Evolutionary conservation across 306 rosid species (phyloP).

Genomic region (Abrus precatorius): DNA sequence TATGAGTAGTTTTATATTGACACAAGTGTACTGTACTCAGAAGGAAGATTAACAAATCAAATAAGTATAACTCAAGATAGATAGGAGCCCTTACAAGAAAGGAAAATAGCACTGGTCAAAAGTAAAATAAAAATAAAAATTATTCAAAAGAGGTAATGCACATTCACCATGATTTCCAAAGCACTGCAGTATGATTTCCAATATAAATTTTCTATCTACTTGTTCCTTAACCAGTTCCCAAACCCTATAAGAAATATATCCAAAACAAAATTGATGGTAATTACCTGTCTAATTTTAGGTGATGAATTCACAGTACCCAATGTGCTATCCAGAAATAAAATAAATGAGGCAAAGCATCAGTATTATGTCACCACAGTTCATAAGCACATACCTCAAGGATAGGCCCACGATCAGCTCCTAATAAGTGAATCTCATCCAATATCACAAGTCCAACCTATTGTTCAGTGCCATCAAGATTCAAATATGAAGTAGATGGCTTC

Average conservation of each 20-base stretch:
- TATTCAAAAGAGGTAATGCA: too few relatives aligned
- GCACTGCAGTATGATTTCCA: too few relatives aligned
- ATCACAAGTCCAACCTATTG: slow-evolving; percentile 92
- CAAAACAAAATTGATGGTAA: background rate
- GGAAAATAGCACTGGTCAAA: too few relatives aligned
- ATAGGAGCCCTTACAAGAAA: background rate
- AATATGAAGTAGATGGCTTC: slow-evolving; percentile 42
- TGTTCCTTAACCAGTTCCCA: too few relatives aligned
- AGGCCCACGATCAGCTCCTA: slow-evolving; percentile 99
- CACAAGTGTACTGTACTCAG: background rate
- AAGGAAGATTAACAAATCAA: slow-evolving; percentile 5
- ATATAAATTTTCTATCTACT: too few relatives aligned
- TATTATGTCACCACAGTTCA: slow-evolving; percentile 27
- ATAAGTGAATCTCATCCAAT: slow-evolving; percentile 94
- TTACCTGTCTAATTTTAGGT: background rate
- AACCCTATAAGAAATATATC: background rate
- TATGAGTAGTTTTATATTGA: background rate
- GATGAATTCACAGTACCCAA: background rate
- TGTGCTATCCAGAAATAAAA: slow-evolving; percentile 8
- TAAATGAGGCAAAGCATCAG: slow-evolving; percentile 37
- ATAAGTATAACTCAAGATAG: slow-evolving; percentile 11
- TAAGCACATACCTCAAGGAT: slow-evolving; percentile 85
- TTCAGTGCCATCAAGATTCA: slow-evolving; percentile 41
- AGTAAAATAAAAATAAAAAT: too few relatives aligned
- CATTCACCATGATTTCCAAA: too few relatives aligned